Conservation (phyloP, 2,329 filamentous ascomycete genomes). For the Zarea fungicola region DNA sequence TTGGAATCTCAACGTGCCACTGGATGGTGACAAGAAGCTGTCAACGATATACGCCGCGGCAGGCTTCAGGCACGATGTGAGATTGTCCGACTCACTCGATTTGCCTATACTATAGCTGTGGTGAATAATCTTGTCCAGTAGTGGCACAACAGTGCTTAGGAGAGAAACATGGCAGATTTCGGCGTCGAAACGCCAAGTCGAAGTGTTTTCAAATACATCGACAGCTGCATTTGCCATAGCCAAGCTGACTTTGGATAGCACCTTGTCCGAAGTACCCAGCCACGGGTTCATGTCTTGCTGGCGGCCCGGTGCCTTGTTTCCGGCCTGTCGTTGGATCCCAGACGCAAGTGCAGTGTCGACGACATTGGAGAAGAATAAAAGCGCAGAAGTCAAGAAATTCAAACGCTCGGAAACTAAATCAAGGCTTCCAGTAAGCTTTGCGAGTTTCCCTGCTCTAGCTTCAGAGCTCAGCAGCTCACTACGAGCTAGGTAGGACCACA, state of each 20-base stretch:
- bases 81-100: conserved; percentile 36
- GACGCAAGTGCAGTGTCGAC: conserved; percentile 70
- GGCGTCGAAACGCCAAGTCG: conserved; percentile 76
- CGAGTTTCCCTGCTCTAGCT: conserved; percentile 69
- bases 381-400: conserved; percentile 68
- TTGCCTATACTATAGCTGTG: conserved; percentile 73
- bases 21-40: conserved; percentile 66
- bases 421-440: conserved; percentile 71
- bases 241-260: conserved; percentile 64
- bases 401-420: conserved; percentile 75
- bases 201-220: conserved; percentile 80
- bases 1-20: conserved; percentile 68
- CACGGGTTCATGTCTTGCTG: conserved; percentile 51
- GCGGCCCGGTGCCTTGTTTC: conserved; percentile 42
- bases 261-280: conserved; percentile 72
- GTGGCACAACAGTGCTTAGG: conserved; percentile 59
- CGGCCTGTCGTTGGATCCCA: conserved; percentile 59
- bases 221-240: conserved; percentile 71
- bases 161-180: conserved; percentile 65
- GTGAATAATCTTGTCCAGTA: conserved; percentile 66
- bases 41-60: conserved; percentile 73
- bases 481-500: conserved; percentile 85
- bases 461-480: conserved; percentile 75
- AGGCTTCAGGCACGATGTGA: conserved; percentile 60
- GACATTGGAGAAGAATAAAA: conserved; percentile 68